Evolutionary conservation across 768 basidiomycete species (phyloP).

Genomic region (Saitozyma sp.): DNA sequence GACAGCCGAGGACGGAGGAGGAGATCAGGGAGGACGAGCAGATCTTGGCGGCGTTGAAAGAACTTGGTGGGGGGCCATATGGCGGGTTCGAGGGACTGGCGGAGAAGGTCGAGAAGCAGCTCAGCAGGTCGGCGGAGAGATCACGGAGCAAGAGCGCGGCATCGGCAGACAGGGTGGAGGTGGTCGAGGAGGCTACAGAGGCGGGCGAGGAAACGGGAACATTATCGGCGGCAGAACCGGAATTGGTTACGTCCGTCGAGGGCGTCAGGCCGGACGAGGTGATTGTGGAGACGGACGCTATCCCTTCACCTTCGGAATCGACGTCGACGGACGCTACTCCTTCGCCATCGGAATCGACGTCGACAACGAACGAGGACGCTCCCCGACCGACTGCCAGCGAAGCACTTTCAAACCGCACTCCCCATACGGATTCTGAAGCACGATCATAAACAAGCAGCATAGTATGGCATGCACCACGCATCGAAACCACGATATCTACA

Average conservation of each 20-base stretch:
- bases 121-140: background rate
- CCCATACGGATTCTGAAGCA: no score
- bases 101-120: conserved; percentile 17
- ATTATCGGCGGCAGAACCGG: background rate
- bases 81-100: conserved; percentile 41
- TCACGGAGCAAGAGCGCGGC: background rate
- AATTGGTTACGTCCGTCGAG: background rate
- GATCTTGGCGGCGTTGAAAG: conserved; percentile 22
- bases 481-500: no score
- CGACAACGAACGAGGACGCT: no score
- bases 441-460: no score
- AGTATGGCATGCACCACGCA: no score
- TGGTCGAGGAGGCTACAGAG: background rate
- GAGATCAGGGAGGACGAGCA: conserved; percentile 27
- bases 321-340: no score
- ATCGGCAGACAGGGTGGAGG: background rate
- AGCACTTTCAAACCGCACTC: no score
- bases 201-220: background rate
- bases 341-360: no score
- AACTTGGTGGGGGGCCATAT: conserved; percentile 35
- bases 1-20: conserved; percentile 6
- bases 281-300: no score
- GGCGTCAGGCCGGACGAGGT: no score
- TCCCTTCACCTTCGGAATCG: no score
- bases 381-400: no score